These are phyloP conservation scores for Eimeria tenella DNA, from an alignment of 169 alveolate genomes.

Conservation along the genomic window DNA sequence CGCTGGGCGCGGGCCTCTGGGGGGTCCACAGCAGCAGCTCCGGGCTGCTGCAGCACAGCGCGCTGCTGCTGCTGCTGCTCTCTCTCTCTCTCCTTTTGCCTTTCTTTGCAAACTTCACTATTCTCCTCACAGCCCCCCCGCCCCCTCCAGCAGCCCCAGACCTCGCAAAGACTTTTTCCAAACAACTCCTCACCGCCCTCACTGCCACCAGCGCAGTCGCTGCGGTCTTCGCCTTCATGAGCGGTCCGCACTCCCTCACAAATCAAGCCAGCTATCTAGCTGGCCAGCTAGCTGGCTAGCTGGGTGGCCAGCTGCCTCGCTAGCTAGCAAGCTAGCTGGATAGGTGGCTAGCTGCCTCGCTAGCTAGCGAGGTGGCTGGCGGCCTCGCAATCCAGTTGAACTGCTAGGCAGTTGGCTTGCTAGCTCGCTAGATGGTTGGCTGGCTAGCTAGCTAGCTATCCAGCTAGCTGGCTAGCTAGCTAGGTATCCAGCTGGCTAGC, in stretches of 20 bases:
- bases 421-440: too few species aligned
- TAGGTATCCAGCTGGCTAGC: too few species aligned
- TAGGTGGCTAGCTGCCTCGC: too few species aligned
- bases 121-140: background rate
- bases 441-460: too few species aligned
- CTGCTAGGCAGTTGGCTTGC: too few species aligned
- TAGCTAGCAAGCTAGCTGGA: too few species aligned
- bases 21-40: background rate
- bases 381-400: too few species aligned
- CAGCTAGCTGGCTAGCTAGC: too few species aligned
- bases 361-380: too few species aligned
- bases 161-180: background rate
- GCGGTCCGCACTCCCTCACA: background rate
- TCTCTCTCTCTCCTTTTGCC: constrained; percentile 4
- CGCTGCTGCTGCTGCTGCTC: background rate
- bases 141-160: background rate
- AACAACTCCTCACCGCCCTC: constrained; percentile 33
- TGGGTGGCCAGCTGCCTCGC: too few species aligned
- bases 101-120: background rate
- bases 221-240: background rate
- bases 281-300: too few species aligned
- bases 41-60: background rate
- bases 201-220: background rate
- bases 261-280: too few species aligned
- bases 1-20: background rate